Evolutionary conservation across 345 rosid genomes (phyloP).

Genomic region (Linum usitatissimum): DNA sequence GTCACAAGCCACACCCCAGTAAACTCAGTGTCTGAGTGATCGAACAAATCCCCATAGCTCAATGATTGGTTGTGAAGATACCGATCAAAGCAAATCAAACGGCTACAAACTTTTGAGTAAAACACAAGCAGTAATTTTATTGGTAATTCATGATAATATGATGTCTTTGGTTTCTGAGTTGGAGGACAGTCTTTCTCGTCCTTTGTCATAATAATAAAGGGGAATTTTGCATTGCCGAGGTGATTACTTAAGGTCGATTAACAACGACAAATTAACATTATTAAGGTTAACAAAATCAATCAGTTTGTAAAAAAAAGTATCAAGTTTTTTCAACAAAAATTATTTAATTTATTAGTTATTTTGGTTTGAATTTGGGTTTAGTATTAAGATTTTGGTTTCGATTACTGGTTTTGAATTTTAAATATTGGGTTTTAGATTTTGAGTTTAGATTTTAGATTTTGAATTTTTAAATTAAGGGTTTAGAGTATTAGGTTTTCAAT

Average conservation of each 20-base stretch:
- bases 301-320: too few relatives aligned
- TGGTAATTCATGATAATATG: neutral
- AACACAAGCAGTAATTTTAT: neutral
- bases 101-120: neutral
- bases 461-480: too few relatives aligned
- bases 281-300: neutral
- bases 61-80: neutral
- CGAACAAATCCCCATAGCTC: neutral
- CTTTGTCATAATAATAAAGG: conserved; percentile 5
- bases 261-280: neutral
- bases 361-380: too few relatives aligned
- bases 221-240: conserved; percentile 11
- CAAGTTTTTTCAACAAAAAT: too few relatives aligned
- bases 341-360: too few relatives aligned
- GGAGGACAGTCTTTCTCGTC: neutral
- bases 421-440: too few relatives aligned
- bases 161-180: conserved; percentile 16
- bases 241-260: neutral
- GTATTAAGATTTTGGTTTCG: too few relatives aligned
- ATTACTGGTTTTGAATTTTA: too few relatives aligned
- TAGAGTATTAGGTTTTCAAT: too few relatives aligned
- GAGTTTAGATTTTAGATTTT: too few relatives aligned
- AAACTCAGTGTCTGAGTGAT: too few relatives aligned
- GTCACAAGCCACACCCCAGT: too few relatives aligned
- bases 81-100: neutral